Conservation (phyloP, 495 filamentous ascomycete genomes). For the Aspergillus conjunctus region DNA sequence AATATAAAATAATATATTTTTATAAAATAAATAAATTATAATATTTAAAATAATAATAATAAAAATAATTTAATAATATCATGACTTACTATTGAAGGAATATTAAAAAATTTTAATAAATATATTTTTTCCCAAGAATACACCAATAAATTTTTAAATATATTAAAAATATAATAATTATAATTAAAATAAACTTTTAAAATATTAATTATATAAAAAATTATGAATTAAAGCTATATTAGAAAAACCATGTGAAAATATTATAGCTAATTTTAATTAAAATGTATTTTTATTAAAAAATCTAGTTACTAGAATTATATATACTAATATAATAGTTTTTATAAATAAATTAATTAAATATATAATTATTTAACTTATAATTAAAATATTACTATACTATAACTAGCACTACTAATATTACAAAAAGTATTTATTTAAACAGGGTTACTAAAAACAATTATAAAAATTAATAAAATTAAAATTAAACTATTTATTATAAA, state of each 20-base stretch:
- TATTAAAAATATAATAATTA: no score
- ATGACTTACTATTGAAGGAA: slow-evolving; percentile 11
- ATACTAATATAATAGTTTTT: neutral
- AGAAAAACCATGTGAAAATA: neutral
- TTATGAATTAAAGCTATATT: neutral
- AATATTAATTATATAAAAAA: neutral
- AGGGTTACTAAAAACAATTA: no score
- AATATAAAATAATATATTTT: neutral
- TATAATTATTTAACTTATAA: neutral
- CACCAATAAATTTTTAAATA: neutral
- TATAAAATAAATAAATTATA: neutral
- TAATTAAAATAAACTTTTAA: no score
- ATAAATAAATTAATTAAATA: neutral
- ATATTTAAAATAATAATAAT: no score
- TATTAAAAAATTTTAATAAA: neutral
- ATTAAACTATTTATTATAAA: neutral
- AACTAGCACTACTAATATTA: no score
- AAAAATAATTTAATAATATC: neutral
- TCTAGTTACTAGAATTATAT: neutral
- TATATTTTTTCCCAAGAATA: neutral
- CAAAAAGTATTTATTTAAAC: no score
- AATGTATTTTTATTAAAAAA: neutral
- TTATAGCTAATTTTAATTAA: neutral
- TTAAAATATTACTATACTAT: neutral
- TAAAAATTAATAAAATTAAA: neutral